phyloP scores from a whole-genome alignment of 2,329 filamentous ascomycete species.

The Bipolaris gigantea region DNA sequence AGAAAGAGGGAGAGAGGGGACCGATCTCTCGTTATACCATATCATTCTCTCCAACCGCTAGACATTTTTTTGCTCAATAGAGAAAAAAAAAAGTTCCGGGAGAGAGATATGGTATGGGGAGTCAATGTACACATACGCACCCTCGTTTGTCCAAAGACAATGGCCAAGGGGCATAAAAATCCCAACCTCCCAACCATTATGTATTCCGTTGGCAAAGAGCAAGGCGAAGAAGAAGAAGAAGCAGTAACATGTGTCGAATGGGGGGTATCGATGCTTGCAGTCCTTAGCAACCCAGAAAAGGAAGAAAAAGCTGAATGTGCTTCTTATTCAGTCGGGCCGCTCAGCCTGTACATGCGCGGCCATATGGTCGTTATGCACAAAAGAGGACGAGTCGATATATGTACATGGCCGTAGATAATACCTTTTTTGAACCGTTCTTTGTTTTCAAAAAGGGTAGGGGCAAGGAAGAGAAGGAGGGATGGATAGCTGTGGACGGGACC shows the following conservation, averaged over 20 bases:
- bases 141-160: background rate
- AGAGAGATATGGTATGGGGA: too few relatives aligned
- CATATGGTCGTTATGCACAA: slow-evolving; percentile 1
- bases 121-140: too few relatives aligned
- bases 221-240: background rate
- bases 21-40: background rate
- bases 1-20: background rate
- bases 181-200: background rate
- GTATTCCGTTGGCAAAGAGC: background rate
- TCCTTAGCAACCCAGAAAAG: slow-evolving; percentile 8
- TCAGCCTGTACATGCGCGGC: too few relatives aligned
- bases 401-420: too few relatives aligned
- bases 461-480: background rate
- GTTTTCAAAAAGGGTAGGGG: background rate
- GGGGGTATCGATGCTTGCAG: slow-evolving; percentile 32
- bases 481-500: background rate
- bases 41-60: background rate
- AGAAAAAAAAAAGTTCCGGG: too few relatives aligned
- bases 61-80: too few relatives aligned
- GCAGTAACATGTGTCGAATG: slow-evolving; percentile 6
- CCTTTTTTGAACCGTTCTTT: too few relatives aligned
- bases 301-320: background rate
- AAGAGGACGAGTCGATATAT: too few relatives aligned
- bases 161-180: background rate
- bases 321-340: background rate